phyloP scores from a whole-genome alignment of 2,329 filamentous ascomycete species.

The Aulographum hederae region DNA sequence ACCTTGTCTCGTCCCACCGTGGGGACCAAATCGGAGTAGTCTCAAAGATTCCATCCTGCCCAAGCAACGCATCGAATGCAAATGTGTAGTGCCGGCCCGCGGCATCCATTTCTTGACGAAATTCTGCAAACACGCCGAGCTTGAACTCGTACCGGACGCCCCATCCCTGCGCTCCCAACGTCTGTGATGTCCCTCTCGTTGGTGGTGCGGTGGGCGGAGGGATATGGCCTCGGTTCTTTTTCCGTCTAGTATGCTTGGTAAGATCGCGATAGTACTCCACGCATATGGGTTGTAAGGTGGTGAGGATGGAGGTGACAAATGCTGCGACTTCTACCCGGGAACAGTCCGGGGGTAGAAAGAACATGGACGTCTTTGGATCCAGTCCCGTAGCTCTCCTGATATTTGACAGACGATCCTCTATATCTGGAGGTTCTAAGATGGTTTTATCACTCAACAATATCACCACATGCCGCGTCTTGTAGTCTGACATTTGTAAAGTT shows the following conservation, averaged over 20 bases:
- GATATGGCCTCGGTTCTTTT: constrained; percentile 60
- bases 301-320: constrained; percentile 56
- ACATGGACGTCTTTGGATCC: constrained; percentile 63
- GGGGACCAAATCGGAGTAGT: constrained; percentile 79
- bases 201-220: constrained; percentile 71
- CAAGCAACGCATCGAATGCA: constrained; percentile 69
- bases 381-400: constrained; percentile 66
- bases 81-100: constrained; percentile 73
- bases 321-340: constrained; percentile 53
- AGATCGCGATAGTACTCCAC: constrained; percentile 89
- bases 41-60: constrained; percentile 63
- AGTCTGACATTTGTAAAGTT: constrained; percentile 49
- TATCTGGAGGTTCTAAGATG: constrained; percentile 35
- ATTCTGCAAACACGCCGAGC: constrained; percentile 75
- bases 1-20: constrained; percentile 82
- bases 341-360: constrained; percentile 61
- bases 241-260: constrained; percentile 79
- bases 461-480: constrained; percentile 60
- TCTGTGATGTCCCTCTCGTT: constrained; percentile 68
- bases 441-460: constrained; percentile 59
- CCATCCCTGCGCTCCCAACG: constrained; percentile 74
- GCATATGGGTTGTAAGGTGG: constrained; percentile 52
- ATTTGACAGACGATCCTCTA: constrained; percentile 59
- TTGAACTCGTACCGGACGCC: constrained; percentile 93
- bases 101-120: constrained; percentile 79